phyloP scores from a whole-genome alignment of 306 rosid genomes.

The Acacia confusa region DNA sequence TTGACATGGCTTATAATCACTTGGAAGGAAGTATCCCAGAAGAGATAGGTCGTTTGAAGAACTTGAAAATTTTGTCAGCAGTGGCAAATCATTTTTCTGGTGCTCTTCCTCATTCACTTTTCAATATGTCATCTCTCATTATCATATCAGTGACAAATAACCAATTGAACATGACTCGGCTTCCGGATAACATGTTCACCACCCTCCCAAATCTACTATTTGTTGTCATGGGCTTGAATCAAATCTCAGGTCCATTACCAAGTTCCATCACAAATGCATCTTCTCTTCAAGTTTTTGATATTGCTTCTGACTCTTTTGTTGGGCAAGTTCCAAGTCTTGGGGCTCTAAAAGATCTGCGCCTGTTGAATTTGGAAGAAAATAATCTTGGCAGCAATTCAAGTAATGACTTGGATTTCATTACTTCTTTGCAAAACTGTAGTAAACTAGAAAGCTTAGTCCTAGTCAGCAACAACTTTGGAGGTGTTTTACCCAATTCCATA shows the following conservation, averaged over 20 bases:
- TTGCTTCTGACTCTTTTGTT: neutral
- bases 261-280: neutral
- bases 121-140: constrained; percentile 21
- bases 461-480: neutral
- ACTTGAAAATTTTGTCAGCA: neutral
- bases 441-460: neutral
- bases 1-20: neutral
- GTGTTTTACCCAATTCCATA: neutral
- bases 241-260: neutral
- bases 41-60: neutral
- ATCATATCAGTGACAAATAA: neutral
- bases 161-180: neutral
- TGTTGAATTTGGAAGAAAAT: neutral
- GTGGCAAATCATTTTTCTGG: constrained; percentile 13
- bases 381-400: neutral
- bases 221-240: neutral
- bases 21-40: constrained; percentile 24
- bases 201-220: neutral
- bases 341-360: neutral
- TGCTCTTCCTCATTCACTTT: constrained; percentile 30
- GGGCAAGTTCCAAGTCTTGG: neutral
- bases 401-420: neutral
- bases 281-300: neutral
- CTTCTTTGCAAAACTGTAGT: neutral
- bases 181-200: neutral